Evolutionary conservation across 768 basidiomycete species (phyloP), one percentile per base, ranked within the genome.

Genomic region (Rhodotorula toruloides): DNA sequence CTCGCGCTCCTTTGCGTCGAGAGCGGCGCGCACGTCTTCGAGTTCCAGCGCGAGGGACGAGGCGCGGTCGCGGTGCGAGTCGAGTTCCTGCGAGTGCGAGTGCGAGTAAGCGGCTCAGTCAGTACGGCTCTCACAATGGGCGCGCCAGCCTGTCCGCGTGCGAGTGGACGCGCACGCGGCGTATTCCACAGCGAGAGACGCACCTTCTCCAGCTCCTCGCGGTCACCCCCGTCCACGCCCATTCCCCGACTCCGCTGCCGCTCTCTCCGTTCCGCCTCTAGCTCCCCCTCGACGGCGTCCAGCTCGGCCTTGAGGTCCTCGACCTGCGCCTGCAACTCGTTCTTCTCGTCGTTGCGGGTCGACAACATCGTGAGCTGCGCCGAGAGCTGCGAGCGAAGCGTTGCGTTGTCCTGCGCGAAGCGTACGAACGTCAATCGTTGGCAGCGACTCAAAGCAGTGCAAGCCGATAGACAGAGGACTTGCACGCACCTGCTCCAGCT

Each of bases 1-100:
- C 37, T 94, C 92, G 67, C 92, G 88, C 73, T 93, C 89, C 77
- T 85, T 88, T 77, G 89, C 86, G 77, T 90, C 87, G 34, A 91
- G 78, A 77, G 90, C 58, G 10, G 61, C 34, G 32, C 58, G 52
- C 42, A 48, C 39, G 25, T 63, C 61, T 22, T 73, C 72, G 34
- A 75, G 63, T n/a, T 71, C 67, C 42, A 75, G 67, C 29, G 61
- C 49, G n/a, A 71, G 63, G 9, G 66, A 54, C 0, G 70, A 64
- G 17, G 61, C 72, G 60, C 65, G 73, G 54, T 76, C 74, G 27
- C 76, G 70, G 48, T 75, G 72, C 19, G 62, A 54, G 53, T 74
- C 72, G 50, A 74, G 68, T 12, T 74, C 72, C 57, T 74, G 67
- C 27, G 39, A 3, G 14, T 27, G 7, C 27, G 3, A 14, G 21